Percentiles rank a stretch among this genome's conserved stretches.
Evolutionary conservation across 169 alveolate genomes (phyloP).

Genomic region (Babesia bovis): DNA sequence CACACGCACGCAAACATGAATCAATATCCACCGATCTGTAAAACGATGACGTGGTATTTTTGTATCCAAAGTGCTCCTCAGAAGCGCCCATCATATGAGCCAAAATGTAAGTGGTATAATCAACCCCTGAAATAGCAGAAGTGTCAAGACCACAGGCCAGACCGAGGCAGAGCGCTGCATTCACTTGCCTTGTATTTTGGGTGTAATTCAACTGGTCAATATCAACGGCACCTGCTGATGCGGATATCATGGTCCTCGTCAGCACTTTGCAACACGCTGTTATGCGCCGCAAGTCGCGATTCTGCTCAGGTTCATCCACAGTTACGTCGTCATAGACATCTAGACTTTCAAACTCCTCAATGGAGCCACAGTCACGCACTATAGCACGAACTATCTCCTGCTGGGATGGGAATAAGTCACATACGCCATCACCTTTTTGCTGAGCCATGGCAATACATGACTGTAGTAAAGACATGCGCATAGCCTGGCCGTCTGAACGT

Average conservation of each 20-base stretch:
- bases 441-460: conserved; percentile 38
- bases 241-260: not conserved
- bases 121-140: not conserved
- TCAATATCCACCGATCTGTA: conserved; percentile 19
- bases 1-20: conserved; percentile 18
- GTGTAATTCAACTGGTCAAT: not conserved
- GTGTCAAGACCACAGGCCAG: conserved; percentile 1
- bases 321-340: conserved; percentile 21
- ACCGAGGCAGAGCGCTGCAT: conserved; percentile 17
- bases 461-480: conserved; percentile 38
- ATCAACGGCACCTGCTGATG: not conserved
- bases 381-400: conserved; percentile 26
- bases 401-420: conserved; percentile 35
- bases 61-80: conserved; percentile 27
- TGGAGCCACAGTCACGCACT: conserved; percentile 15
- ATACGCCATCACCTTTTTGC: conserved; percentile 26
- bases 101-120: not conserved
- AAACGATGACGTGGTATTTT: not conserved
- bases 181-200: conserved; percentile 15
- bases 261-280: not conserved
- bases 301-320: conserved; percentile 21
- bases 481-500: conserved; percentile 25
- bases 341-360: conserved; percentile 22
- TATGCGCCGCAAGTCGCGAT: conserved; percentile 9
- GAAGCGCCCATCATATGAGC: conserved; percentile 18